Evolutionary conservation across 163 green algal species (phyloP).

Genomic region (Trebouxia gelatinosa): DNA sequence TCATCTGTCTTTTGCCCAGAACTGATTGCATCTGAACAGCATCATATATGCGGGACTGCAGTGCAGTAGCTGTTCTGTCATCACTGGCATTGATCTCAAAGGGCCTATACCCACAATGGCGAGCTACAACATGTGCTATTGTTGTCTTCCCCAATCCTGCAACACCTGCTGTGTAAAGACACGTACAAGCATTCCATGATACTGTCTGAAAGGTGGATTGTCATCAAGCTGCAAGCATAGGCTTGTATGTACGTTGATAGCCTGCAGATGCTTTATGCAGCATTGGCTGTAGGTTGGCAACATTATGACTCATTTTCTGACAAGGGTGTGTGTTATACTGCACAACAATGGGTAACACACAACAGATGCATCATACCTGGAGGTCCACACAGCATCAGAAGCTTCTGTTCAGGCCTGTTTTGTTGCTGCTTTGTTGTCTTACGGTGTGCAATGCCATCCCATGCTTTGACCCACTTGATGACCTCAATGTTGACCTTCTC

Average conservation of each 20-base stretch:
- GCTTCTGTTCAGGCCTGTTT: conserved; percentile 59
- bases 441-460: conserved; percentile 65
- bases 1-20: conserved; percentile 65
- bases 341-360: background rate
- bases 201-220: no score
- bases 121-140: conserved; percentile 86
- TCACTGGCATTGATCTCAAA: conserved; percentile 95
- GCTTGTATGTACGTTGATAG: background rate
- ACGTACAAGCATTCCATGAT: no score
- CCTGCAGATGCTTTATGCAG: background rate
- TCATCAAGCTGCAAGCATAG: background rate
- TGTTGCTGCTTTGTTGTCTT: conserved; percentile 23
- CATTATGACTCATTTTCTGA: background rate
- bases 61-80: conserved; percentile 69
- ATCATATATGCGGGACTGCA: conserved; percentile 62
- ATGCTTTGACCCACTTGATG: conserved; percentile 72
- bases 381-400: conserved; percentile 84
- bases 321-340: background rate
- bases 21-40: conserved; percentile 53
- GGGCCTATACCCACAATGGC: conserved; percentile 91
- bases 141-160: conserved; percentile 95
- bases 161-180: background rate
- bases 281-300: background rate
- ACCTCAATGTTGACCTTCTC: conserved; percentile 83
- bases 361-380: conserved; percentile 54